phyloP scores from a whole-genome alignment of 169 alveolate genomes.

The Toxoplasma gondii region DNA sequence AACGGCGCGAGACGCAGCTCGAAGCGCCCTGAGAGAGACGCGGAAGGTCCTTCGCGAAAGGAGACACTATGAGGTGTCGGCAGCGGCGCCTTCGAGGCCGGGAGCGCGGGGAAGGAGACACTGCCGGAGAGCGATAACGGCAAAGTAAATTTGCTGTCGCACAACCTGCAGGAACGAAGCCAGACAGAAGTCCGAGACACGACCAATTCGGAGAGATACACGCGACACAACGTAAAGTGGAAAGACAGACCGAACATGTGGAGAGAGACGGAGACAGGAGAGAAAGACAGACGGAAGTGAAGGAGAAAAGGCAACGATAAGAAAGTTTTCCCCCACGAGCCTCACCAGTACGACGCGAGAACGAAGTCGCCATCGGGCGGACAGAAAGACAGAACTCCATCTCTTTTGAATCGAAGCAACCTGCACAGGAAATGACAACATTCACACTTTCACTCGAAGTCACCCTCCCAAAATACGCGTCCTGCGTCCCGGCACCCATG shows the following conservation, averaged over 20 bases:
- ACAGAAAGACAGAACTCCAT: slow-evolving; percentile 40
- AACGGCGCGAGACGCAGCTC: slow-evolving; percentile 2
- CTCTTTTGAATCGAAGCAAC: slow-evolving; percentile 16
- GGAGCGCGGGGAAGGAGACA: neutral
- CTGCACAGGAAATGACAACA: neutral
- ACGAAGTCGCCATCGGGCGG: slow-evolving; percentile 45
- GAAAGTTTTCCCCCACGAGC: too few relatives aligned
- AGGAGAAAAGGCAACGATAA: too few relatives aligned
- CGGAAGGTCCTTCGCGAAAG: neutral
- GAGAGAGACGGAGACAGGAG: too few relatives aligned
- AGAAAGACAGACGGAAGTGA: too few relatives aligned
- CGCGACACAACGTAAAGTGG: neutral
- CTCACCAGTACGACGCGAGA: slow-evolving; percentile 45
- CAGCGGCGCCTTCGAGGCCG: neutral
- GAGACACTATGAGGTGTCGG: neutral
- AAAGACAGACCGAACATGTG: neutral
- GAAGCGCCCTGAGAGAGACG: neutral
- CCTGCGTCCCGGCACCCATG: too few relatives aligned
- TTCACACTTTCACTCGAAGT: neutral
- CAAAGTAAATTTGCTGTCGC: slow-evolving; percentile 1
- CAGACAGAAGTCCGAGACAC: neutral
- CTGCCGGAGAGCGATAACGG: slow-evolving; percentile 49
- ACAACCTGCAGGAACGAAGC: neutral
- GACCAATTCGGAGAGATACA: neutral
- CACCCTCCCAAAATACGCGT: neutral